Percentiles rank a stretch among this genome's conserved stretches.
Conservation (phyloP, 768 basidiomycete genomes). For the Dendrothele bispora region DNA sequence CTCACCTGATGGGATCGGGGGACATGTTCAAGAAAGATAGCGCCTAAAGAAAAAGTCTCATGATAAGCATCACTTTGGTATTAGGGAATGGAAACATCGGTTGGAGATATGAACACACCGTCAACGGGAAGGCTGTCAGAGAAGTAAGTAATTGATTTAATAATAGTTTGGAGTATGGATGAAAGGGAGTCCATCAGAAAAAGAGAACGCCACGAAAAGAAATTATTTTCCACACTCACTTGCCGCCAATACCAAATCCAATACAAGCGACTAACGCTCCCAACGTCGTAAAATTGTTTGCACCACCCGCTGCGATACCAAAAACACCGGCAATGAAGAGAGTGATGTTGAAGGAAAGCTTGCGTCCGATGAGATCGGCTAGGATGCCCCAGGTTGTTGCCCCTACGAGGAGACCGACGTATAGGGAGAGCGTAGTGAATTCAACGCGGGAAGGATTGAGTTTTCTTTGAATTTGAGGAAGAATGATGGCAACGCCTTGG, state of each 20-base stretch:
- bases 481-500: conserved; percentile 46
- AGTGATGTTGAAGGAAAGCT: conserved; percentile 39
- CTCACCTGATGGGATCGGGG: conserved; percentile 39
- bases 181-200: conserved; percentile 20
- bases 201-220: conserved; percentile 14
- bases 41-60: conserved; percentile 23
- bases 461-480: conserved; percentile 43
- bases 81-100: not conserved
- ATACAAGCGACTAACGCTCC: conserved; percentile 37
- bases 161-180: not conserved
- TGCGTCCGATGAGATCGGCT: conserved; percentile 49
- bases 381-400: conserved; percentile 49
- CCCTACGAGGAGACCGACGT: conserved; percentile 48
- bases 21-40: conserved; percentile 45
- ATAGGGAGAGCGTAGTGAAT: conserved; percentile 47
- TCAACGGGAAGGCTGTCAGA: conserved; percentile 46
- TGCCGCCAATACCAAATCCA: conserved; percentile 53
- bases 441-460: conserved; percentile 42
- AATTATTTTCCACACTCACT: conserved; percentile 36
- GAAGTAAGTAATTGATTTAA: too few relatives aligned
- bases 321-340: conserved; percentile 41
- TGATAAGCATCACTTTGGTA: not conserved
- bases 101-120: conserved; percentile 30
- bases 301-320: conserved; percentile 48
- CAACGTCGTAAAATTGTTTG: conserved; percentile 40